Evolutionary conservation across 1,139 yeast species (phyloP), one percentile per base, ranked within the genome.

Genomic region (Trichomonascaceae sp.): DNA sequence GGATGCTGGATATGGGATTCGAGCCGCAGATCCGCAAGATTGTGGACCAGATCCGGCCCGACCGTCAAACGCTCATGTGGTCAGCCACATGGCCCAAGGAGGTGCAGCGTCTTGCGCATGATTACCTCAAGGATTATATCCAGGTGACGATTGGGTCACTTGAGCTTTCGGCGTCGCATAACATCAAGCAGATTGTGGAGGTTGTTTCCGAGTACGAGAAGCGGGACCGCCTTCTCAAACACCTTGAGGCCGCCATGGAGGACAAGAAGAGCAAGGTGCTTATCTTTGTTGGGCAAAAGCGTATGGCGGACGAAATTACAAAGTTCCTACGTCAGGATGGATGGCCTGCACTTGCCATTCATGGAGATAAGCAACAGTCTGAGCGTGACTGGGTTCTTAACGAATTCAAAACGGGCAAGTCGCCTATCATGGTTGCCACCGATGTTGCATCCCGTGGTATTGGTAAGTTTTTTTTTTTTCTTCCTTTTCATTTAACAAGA

Each of bases 381-480:
- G 98, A 89, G 65, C 87, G 98, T 71, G 98, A 89, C 64, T 89
- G 97, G 97, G 98, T 89, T 48, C 69, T 89, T 62, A 71, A 67
- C 48, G 95, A 89, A 64, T 89, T 89, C 69, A 81, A 79, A 70
- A 59, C 74, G 41, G 97, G 97, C 48, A 79, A 77, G 59, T 76
- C 93, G 37, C 95, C 96, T 46, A 79, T 89, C 55, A 85, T 89
- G 97, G 95, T 87, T 58, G 98, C 98, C 44, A 89, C 98, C 48
- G 98, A 89, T 64, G 98, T 89, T 60, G 98, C 98, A 42, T 95
- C 98, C 47, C 84, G 98, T 74, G 98, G 98, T 76, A 87, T 89
- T 70, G 98, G 95, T 85, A 84, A 66, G 97, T 81, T 20, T 20
- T 6, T 8, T 20, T 20, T 6, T 20, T 20, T 20, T 20, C 18